Conservation (phyloP, 1,284 basidiomycete species). For the Mycena citricolor region DNA sequence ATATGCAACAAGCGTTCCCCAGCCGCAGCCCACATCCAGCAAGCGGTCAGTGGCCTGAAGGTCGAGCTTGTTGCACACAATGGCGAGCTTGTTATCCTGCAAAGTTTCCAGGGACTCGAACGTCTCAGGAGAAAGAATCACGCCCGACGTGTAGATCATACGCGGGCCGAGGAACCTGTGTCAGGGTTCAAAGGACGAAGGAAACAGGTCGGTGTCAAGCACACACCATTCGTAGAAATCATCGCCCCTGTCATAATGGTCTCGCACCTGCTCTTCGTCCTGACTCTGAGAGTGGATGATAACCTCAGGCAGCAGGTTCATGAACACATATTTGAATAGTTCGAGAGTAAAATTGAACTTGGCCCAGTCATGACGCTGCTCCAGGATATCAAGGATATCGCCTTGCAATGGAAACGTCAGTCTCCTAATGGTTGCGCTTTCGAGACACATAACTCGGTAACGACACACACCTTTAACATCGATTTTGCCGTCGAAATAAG, state of each 20-base stretch:
- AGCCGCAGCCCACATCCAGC: conserved; percentile 95
- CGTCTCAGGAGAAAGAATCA: conserved; percentile 74
- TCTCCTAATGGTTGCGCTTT: conserved; percentile 4
- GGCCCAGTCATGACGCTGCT: conserved; percentile 95
- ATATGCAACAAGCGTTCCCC: conserved; percentile 94
- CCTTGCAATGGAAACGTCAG: conserved; percentile 44
- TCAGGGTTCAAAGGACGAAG: neutral
- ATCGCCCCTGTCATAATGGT: conserved; percentile 95
- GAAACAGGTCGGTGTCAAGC: conserved; percentile 7
- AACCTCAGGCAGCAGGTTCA: conserved; percentile 88
- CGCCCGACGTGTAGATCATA: conserved; percentile 97
- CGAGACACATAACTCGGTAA: conserved; percentile 11
- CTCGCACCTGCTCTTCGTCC: conserved; percentile 95
- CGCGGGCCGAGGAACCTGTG: conserved; percentile 88
- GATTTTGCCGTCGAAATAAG: conserved; percentile 95
- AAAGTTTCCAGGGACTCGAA: conserved; percentile 92
- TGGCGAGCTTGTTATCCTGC: conserved; percentile 96
- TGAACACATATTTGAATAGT: conserved; percentile 94
- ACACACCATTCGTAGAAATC: conserved; percentile 88
- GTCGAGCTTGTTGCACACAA: conserved; percentile 94
- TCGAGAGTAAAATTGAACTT: conserved; percentile 85
- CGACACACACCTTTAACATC: conserved; percentile 82
- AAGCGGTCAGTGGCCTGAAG: conserved; percentile 81
- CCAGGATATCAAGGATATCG: conserved; percentile 91
- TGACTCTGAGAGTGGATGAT: conserved; percentile 87